Conservation (phyloP, 306 rosid species). For the Vigna angularis region DNA sequence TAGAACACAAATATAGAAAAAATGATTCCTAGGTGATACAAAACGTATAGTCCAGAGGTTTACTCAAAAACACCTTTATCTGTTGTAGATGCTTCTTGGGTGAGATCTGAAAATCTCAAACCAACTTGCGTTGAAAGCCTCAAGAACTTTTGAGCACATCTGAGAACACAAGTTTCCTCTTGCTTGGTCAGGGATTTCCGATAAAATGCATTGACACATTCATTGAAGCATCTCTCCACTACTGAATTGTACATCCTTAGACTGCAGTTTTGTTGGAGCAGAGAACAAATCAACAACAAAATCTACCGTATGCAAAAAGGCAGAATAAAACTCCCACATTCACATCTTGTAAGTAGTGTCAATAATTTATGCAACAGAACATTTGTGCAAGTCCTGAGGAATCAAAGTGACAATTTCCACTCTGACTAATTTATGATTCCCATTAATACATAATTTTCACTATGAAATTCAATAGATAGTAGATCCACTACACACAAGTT, state of each 20-base stretch:
- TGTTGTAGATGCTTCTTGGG: conserved; percentile 42
- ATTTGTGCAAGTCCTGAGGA: neutral
- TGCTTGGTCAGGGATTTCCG: conserved; percentile 48
- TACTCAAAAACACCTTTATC: conserved; percentile 36
- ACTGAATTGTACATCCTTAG: conserved; percentile 56
- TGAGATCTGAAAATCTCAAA: conserved; percentile 48
- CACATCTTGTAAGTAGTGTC: conserved; percentile 9
- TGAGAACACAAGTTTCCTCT: conserved; percentile 58
- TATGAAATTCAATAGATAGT: conserved; percentile 3
- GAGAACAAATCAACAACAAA: conserved; percentile 38
- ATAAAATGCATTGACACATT: conserved; percentile 52
- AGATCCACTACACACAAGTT: neutral
- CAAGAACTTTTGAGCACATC: conserved; percentile 56
- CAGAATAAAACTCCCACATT: conserved; percentile 19
- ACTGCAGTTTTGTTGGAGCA: conserved; percentile 50
- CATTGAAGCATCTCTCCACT: conserved; percentile 55
- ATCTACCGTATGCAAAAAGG: conserved; percentile 29
- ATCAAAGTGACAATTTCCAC: neutral
- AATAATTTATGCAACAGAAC: neutral
- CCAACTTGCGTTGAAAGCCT: conserved; percentile 51
- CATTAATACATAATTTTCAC: neutral
- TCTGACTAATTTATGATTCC: neutral
- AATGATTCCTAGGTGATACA: conserved; percentile 11
- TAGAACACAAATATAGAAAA: conserved; percentile 15
- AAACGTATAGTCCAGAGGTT: neutral